Conservation (phyloP, 2,329 filamentous ascomycete genomes). For the Sporothrix sp. region DNA sequence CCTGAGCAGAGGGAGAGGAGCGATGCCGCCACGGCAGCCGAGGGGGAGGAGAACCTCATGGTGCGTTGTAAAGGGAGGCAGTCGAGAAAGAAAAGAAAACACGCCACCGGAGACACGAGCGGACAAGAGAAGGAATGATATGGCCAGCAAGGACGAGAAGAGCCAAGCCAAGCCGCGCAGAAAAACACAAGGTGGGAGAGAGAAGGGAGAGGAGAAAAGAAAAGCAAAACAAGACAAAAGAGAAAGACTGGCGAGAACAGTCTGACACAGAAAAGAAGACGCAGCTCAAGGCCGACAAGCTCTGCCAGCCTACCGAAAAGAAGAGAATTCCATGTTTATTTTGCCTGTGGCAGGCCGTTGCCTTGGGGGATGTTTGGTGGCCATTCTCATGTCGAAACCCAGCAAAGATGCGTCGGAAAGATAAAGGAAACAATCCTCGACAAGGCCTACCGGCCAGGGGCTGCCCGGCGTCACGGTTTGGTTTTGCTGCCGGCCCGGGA, state of each 20-base stretch:
- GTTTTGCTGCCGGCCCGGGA: not conserved
- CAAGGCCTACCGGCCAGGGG: not conserved
- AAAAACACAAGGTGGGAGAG: too few relatives aligned
- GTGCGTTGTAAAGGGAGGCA: not conserved
- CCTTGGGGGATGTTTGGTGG: too few relatives aligned
- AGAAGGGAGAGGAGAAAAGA: not conserved
- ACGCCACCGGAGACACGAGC: too few relatives aligned
- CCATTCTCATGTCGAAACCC: too few relatives aligned
- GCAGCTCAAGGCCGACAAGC: too few relatives aligned
- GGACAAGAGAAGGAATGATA: too few relatives aligned
- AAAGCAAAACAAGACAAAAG: not conserved
- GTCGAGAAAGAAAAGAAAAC: not conserved
- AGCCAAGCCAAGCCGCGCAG: not conserved
- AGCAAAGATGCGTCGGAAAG: not conserved
- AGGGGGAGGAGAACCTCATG: constrained; percentile 6
- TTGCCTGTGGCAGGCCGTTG: too few relatives aligned
- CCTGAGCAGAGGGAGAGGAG: constrained; percentile 19
- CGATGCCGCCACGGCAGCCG: constrained; percentile 10
- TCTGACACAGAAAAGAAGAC: not conserved
- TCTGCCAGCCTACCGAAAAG: too few relatives aligned
- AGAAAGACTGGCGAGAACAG: not conserved
- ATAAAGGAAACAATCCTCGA: not conserved
- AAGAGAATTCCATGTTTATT: not conserved
- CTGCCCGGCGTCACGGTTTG: not conserved
- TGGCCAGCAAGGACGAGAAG: not conserved